Evolutionary conservation across 352 stramenopile species (phyloP), one percentile per base, ranked within the genome.

Genomic region (Pythium aphanidermatum): DNA sequence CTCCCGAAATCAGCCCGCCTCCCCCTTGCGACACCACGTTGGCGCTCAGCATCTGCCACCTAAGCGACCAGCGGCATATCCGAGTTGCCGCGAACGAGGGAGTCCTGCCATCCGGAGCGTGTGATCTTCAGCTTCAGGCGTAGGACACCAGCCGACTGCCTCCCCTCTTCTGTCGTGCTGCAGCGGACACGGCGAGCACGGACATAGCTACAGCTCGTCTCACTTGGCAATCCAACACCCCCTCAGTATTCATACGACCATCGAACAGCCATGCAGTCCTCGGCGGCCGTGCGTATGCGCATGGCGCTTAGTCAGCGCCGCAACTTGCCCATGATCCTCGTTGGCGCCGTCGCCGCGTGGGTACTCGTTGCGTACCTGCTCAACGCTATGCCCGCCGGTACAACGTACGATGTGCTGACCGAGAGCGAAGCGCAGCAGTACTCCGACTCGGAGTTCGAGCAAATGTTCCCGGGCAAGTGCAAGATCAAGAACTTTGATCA

Each of bases 401-500:
- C 60, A 26, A 58, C 58, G 50, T 62, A 66, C 42, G 62, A 71
- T 26, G 39, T 57, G 37, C 55, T 79, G 29, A 49, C 54, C 4
- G 34, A 47, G 7, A 46, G 38, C 9, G 65, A 79, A 32, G 65
- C 64, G n/a, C 43, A 53, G 17, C 39, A 63, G 29, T 71, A 68
- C 31, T 70, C 70, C 46, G 50, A 65, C 46, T 51, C 46, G 3
- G 65, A 74, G 46, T 66, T 87, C 25, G 58, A 75, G 35, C 56
- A 79, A 24, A 50, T 84, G 42, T 94, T 78, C 65, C 78, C 74
- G 0, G 77, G 69, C 36, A 67, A 88, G 51, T 93, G 82, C 63
- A 66, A 74, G 45, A 91, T 93, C 58, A 82, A 86, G 56, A 92
- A 92, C 68, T 91, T 87, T 47, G 78, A 95, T 39, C 51, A 74